Conservation (phyloP, 2,329 filamentous ascomycete genomes). For the Diaporthe humulicola region DNA sequence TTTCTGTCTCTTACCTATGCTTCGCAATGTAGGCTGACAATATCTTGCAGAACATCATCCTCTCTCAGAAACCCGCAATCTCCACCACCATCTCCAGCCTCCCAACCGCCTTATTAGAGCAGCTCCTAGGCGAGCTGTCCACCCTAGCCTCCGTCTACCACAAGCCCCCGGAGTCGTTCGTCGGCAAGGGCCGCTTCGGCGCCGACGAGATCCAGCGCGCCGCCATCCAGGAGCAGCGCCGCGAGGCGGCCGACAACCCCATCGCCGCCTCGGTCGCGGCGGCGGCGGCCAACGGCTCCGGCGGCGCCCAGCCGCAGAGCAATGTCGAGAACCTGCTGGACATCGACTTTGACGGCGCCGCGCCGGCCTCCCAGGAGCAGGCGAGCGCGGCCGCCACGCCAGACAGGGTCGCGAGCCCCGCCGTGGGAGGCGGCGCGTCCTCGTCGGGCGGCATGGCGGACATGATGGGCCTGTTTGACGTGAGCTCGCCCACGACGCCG, state of each 20-base stretch:
- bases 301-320: conserved; percentile 68
- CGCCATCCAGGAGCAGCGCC: conserved; percentile 94
- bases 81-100: conserved; percentile 93
- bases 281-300: conserved; percentile 68
- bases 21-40: not conserved
- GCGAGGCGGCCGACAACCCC: conserved; percentile 93
- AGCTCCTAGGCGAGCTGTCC: conserved; percentile 91
- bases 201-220: conserved; percentile 95
- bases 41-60: conserved; percentile 78
- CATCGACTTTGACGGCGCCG: conserved; percentile 76
- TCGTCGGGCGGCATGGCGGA: conserved; percentile 68
- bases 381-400: conserved; percentile 70
- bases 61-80: conserved; percentile 95
- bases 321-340: conserved; percentile 96
- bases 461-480: conserved; percentile 79
- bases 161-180: conserved; percentile 97
- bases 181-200: conserved; percentile 93
- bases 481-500: conserved; percentile 56
- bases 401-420: conserved; percentile 76
- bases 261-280: conserved; percentile 87
- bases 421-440: conserved; percentile 49
- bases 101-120: conserved; percentile 85
- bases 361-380: conserved; percentile 85
- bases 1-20: not conserved
- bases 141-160: conserved; percentile 98